These are phyloP conservation scores for Fusarium abutilonis DNA, from an alignment of 2,329 filamentous ascomycete genomes.

Conservation along the genomic window DNA sequence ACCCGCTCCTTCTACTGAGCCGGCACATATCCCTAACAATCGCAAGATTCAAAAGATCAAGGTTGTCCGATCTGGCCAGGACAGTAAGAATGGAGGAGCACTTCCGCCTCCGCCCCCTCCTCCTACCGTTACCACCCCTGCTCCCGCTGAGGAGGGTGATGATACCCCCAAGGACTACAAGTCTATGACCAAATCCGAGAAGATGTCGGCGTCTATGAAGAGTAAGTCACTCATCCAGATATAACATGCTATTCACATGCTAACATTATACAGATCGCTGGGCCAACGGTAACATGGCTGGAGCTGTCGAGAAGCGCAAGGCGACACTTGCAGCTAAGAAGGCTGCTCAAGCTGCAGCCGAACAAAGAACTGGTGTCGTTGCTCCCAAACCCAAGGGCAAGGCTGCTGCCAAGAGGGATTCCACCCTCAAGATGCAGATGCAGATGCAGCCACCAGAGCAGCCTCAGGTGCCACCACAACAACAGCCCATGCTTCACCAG, in stretches of 20 bases:
- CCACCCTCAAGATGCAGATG: slow-evolving; percentile 40
- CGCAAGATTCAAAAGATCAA: slow-evolving; percentile 54
- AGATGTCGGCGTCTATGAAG: slow-evolving; percentile 74
- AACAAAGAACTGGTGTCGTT: slow-evolving; percentile 50
- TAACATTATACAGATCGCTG: slow-evolving; percentile 60
- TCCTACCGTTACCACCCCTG: slow-evolving; percentile 9
- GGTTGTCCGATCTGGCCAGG: slow-evolving; percentile 47
- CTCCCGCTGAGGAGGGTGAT: slow-evolving; percentile 48
- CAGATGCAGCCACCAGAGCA: slow-evolving; percentile 36
- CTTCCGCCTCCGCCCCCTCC: slow-evolving; percentile 5
- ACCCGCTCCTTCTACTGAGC: slow-evolving; percentile 35
- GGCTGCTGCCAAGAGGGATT: slow-evolving; percentile 49
- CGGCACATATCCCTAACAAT: slow-evolving; percentile 28
- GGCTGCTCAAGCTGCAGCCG: slow-evolving; percentile 56
- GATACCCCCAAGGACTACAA: slow-evolving; percentile 64
- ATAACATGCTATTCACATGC: slow-evolving; percentile 24
- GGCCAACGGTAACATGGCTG: slow-evolving; percentile 69
- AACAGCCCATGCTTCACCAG: slow-evolving; percentile 30
- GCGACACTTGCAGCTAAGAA: slow-evolving; percentile 69
- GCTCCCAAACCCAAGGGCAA: slow-evolving; percentile 54
- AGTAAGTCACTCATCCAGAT: slow-evolving; percentile 54
- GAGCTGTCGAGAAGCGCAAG: slow-evolving; percentile 68
- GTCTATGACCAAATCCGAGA: slow-evolving; percentile 71
- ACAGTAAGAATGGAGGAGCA: slow-evolving; percentile 46
- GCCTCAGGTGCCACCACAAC: slow-evolving; percentile 26